Evolutionary conservation across 352 stramenopile genomes (phyloP).

Genomic region (Pythium dissotocum): DNA sequence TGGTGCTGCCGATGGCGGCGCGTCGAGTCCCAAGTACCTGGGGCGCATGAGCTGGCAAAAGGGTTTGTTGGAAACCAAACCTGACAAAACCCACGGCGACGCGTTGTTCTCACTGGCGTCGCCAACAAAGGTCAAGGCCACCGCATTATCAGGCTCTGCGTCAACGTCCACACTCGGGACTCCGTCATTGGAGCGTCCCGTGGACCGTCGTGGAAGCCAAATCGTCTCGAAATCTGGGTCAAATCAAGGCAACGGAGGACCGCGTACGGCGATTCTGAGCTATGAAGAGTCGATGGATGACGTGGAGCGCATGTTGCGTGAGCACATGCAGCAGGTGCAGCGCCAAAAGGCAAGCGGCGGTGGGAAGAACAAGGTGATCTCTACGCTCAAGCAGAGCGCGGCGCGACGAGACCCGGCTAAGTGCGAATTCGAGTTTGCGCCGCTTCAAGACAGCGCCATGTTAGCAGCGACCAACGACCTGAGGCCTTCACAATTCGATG

Average conservation of each 20-base stretch:
- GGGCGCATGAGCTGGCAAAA: slow-evolving; percentile 62
- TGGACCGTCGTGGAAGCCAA: slow-evolving; percentile 1
- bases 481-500: slow-evolving; percentile 13
- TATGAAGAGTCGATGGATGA: slow-evolving; percentile 45
- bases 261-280: slow-evolving; percentile 26
- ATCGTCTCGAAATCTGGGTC: not conserved
- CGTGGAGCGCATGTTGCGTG: slow-evolving; percentile 50
- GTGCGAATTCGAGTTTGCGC: slow-evolving; percentile 41
- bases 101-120: slow-evolving; percentile 2
- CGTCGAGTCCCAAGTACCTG: slow-evolving; percentile 32
- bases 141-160: not conserved
- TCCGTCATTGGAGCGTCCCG: not conserved
- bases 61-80: slow-evolving; percentile 39
- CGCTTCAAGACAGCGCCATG: slow-evolving; percentile 40
- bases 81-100: not conserved
- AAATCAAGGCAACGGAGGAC: slow-evolving; percentile 11
- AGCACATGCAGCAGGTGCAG: slow-evolving; percentile 34
- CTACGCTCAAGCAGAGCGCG: slow-evolving; percentile 20
- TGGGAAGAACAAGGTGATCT: slow-evolving; percentile 17
- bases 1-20: not conserved
- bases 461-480: slow-evolving; percentile 30
- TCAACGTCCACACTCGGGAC: slow-evolving; percentile 3
- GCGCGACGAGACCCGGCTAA: slow-evolving; percentile 15
- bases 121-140: not conserved
- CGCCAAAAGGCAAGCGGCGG: slow-evolving; percentile 21